Evolutionary conservation across 371 early-diverging fungal species (phyloP).

Genomic region (Mortierella sp.): DNA sequence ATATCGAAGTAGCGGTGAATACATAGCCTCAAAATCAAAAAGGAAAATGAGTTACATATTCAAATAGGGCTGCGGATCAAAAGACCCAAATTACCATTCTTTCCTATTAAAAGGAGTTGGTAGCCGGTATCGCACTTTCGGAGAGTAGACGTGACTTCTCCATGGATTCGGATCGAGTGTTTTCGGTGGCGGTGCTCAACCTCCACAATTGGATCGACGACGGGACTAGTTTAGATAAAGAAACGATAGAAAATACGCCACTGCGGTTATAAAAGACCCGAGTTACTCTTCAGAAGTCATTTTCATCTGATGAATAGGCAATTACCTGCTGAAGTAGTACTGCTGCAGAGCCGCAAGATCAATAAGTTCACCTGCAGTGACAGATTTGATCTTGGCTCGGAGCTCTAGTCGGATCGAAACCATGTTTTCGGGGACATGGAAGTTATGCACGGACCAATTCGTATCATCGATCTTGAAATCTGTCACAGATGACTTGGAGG

Average conservation of each 20-base stretch:
- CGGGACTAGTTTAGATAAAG: neutral
- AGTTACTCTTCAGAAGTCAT: too few relatives aligned
- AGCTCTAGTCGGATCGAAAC: constrained; percentile 42
- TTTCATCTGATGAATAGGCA: too few relatives aligned
- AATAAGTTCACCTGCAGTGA: constrained; percentile 26
- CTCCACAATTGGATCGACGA: neutral
- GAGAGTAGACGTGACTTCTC: constrained; percentile 43
- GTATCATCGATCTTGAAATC: constrained; percentile 43
- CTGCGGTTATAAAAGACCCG: too few relatives aligned
- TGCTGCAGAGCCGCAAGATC: neutral
- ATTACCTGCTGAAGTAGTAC: too few relatives aligned
- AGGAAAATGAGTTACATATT: neutral
- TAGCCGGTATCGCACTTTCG: constrained; percentile 45
- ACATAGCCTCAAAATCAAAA: neutral
- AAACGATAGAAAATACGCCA: neutral
- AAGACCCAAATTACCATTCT: constrained; percentile 56
- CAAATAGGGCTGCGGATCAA: too few relatives aligned
- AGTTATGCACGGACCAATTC: constrained; percentile 34
- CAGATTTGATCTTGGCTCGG: constrained; percentile 50
- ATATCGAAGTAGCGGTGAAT: too few relatives aligned
- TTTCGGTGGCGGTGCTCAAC: constrained; percentile 10
- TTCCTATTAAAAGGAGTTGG: constrained; percentile 56
- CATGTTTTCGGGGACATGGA: constrained; percentile 44
- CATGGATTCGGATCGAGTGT: constrained; percentile 28
- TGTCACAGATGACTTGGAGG: constrained; percentile 34